Evolutionary conservation across 495 filamentous ascomycete species (phyloP).

Genomic region (Poronia punctata): DNA sequence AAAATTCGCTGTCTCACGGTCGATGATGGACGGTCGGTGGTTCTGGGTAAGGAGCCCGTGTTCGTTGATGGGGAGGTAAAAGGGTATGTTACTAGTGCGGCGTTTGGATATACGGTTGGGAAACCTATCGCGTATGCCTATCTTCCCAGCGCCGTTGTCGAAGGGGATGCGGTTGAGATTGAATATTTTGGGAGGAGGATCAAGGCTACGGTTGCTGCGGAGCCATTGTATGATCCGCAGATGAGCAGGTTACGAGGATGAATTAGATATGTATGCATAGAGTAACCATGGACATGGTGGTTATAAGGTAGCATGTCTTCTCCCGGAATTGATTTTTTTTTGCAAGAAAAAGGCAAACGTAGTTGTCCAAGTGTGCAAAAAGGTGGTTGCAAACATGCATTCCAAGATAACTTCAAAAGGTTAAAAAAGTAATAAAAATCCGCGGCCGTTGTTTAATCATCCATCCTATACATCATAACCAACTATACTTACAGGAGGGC

Average conservation of each 20-base stretch:
- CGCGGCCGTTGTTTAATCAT: no score
- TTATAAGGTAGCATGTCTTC: no score
- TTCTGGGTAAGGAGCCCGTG: constrained; percentile 47
- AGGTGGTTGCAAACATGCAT: no score
- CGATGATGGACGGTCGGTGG: constrained; percentile 38
- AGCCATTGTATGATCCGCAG: constrained; percentile 7
- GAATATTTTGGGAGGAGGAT: constrained; percentile 43
- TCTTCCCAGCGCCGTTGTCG: constrained; percentile 28
- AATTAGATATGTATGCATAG: no score
- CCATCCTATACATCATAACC: no score
- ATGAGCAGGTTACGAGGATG: constrained; percentile 6
- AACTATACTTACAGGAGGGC: no score
- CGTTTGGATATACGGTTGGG: constrained; percentile 40
- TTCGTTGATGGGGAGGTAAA: constrained; percentile 28
- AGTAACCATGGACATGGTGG: no score
- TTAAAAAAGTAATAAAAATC: no score
- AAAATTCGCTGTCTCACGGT: constrained; percentile 29
- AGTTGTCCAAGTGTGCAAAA: no score
- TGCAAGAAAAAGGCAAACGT: no score
- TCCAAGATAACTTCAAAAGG: no score
- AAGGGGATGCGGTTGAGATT: constrained; percentile 36
- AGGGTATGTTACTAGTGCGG: constrained; percentile 44
- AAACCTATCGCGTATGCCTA: constrained; percentile 42
- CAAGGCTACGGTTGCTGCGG: constrained; percentile 31
- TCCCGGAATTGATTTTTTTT: no score